Evolutionary conservation across 2,329 filamentous ascomycete species (phyloP), one percentile per base, ranked within the genome.

Genomic region (Phaeosphaeriaceae sp.): DNA sequence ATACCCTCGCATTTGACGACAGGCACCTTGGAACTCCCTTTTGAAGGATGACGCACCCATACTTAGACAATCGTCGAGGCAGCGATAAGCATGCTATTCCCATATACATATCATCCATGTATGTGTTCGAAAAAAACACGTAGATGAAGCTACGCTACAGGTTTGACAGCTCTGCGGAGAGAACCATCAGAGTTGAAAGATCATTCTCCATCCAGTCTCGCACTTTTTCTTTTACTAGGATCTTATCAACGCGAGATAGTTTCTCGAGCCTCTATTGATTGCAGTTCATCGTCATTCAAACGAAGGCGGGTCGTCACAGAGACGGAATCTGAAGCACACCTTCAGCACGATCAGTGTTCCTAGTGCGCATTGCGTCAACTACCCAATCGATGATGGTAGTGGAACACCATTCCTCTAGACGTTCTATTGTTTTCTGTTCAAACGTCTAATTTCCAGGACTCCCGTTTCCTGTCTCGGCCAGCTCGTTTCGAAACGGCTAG

Each of bases 401-500:
- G 31, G 31, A 13, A 36, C 31, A 3, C 9, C 31, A 36, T 13
- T 13, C 31, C 13, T 36, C 31, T 36, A 36, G 31, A 36, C 13
- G 31, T 13, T 36, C 31, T 36, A 36, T 36, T 7, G 31, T 36
- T 36, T 36, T 36, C 31, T 27, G 31, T 36, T 44, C n/a, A 44
- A 19, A 21, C 11, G 20, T 44, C 31, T 56, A 53, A 48, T 51
- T 58, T 47, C 21, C 21, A 51, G 48, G 52, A 47, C 46, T 21
- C 11, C 41, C 3, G 21, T 50, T 49, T 55, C 22, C 56, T 56
- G 31, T 36, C 31, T 36, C 31, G 31, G 31, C 31, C 31, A 36
- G 53, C 27, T 33, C 40, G 65, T 68, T 66, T 65, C 58, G 57
- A 64, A 68, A 68, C 65, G 49, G 22, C 57, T 36, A 51, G 46